phyloP scores from a whole-genome alignment of 2,329 filamentous ascomycete species.

The Diaporthe destruens region DNA sequence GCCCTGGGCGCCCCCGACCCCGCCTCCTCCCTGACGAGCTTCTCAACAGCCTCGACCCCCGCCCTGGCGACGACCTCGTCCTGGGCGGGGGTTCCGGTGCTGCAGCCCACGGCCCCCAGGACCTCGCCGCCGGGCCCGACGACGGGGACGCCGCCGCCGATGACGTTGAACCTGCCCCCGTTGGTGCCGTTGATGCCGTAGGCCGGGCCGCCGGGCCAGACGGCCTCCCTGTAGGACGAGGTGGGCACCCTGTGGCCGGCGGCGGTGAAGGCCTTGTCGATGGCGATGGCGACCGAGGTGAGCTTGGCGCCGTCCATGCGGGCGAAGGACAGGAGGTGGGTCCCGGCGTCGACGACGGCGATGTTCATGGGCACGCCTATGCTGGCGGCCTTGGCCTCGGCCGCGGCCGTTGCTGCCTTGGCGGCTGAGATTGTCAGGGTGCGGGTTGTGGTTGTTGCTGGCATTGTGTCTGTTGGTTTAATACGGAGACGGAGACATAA shows the following conservation, averaged over 20 bases:
- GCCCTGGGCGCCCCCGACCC: neutral
- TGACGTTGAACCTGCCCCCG: slow-evolving; percentile 31
- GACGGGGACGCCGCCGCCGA: slow-evolving; percentile 33
- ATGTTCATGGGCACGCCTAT: slow-evolving; percentile 39
- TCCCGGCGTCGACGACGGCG: slow-evolving; percentile 30
- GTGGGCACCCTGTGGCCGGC: slow-evolving; percentile 30
- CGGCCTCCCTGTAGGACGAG: slow-evolving; percentile 29
- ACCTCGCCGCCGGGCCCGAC: neutral
- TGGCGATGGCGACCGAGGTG: slow-evolving; percentile 30
- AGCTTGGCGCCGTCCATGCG: slow-evolving; percentile 38
- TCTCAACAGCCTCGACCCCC: slow-evolving; percentile 32
- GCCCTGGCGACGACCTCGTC: slow-evolving; percentile 36
- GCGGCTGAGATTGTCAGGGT: slow-evolving; percentile 36
- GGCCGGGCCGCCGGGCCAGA: slow-evolving; percentile 32
- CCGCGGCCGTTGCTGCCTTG: slow-evolving; percentile 19
- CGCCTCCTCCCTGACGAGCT: slow-evolving; percentile 16
- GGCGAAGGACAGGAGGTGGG: slow-evolving; percentile 31
- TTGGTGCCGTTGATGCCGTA: slow-evolving; percentile 35
- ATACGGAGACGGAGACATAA: too few species aligned
- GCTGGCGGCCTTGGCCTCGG: slow-evolving; percentile 30
- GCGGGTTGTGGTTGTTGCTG: slow-evolving; percentile 18
- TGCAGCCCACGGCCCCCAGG: slow-evolving; percentile 34
- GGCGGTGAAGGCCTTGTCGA: slow-evolving; percentile 38
- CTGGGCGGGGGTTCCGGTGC: slow-evolving; percentile 31
- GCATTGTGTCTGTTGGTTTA: neutral